These are phyloP conservation scores for Citrus cavaleriei DNA, from an alignment of 345 rosid genomes.

Conservation along the genomic window DNA sequence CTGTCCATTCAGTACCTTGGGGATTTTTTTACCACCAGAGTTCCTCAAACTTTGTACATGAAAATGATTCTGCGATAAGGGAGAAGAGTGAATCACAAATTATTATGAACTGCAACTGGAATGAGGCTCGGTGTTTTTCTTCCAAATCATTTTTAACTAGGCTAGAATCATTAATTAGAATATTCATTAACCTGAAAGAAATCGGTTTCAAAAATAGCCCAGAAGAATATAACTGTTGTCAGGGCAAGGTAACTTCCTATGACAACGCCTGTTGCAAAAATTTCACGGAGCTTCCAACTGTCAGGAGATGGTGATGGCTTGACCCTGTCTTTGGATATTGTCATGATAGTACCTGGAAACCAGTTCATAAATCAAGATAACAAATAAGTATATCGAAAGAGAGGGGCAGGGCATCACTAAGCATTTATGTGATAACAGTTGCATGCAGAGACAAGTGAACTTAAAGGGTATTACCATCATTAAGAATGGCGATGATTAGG, in stretches of 20 bases:
- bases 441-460: background rate
- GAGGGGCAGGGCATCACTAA: background rate
- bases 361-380: background rate
- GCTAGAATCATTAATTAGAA: background rate
- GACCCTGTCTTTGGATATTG: conserved; percentile 90
- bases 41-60: conserved; percentile 29
- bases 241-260: conserved; percentile 74
- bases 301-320: conserved; percentile 88
- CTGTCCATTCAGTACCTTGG: conserved; percentile 25
- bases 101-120: background rate
- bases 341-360: conserved; percentile 74
- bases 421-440: background rate
- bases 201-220: conserved; percentile 52
- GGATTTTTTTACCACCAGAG: conserved; percentile 18
- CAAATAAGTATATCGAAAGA: background rate
- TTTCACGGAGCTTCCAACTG: conserved; percentile 88
- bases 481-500: conserved; percentile 76
- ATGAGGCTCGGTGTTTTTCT: background rate
- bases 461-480: conserved; percentile 43
- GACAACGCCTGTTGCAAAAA: conserved; percentile 82
- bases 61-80: conserved; percentile 40
- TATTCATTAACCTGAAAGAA: conserved; percentile 50
- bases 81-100: background rate
- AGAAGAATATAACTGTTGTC: conserved; percentile 69
- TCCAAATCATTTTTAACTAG: background rate